These are phyloP conservation scores for Yamadazyma laniorum DNA, from an alignment of 805 yeast genomes.

Conservation along the genomic window DNA sequence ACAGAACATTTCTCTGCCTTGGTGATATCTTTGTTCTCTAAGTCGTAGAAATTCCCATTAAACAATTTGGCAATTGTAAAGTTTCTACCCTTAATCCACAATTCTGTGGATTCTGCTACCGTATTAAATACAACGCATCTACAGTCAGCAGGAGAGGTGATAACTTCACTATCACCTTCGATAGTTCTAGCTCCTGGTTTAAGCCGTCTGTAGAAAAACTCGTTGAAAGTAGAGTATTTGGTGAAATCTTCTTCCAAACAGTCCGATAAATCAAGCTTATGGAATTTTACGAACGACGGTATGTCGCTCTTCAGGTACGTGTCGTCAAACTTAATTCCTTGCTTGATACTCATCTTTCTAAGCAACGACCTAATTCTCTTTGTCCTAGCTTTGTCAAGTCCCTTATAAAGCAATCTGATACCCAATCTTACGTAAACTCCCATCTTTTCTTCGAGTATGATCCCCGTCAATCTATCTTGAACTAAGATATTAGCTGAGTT, in stretches of 20 bases:
- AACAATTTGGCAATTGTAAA: constrained; percentile 68
- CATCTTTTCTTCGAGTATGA: constrained; percentile 91
- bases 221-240: constrained; percentile 72
- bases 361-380: constrained; percentile 60
- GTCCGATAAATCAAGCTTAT: constrained; percentile 72
- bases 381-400: constrained; percentile 60
- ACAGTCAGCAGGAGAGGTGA: constrained; percentile 84
- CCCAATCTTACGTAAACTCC: constrained; percentile 85
- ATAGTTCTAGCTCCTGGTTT: constrained; percentile 68
- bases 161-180: constrained; percentile 54
- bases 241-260: constrained; percentile 50
- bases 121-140: constrained; percentile 69
- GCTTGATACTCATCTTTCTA: constrained; percentile 66
- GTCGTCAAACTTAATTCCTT: constrained; percentile 80
- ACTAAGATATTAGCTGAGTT: constrained; percentile 93
- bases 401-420: constrained; percentile 76
- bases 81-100: constrained; percentile 88
- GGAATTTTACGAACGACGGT: constrained; percentile 75
- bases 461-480: constrained; percentile 87
- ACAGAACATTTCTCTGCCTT: constrained; percentile 51
- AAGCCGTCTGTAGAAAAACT: constrained; percentile 80
- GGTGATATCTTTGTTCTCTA: constrained; percentile 37
- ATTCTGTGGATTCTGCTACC: constrained; percentile 57
- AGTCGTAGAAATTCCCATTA: constrained; percentile 42
- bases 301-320: constrained; percentile 67